Conservation (phyloP, 2,329 filamentous ascomycete species). For the Penicillium sp. region DNA sequence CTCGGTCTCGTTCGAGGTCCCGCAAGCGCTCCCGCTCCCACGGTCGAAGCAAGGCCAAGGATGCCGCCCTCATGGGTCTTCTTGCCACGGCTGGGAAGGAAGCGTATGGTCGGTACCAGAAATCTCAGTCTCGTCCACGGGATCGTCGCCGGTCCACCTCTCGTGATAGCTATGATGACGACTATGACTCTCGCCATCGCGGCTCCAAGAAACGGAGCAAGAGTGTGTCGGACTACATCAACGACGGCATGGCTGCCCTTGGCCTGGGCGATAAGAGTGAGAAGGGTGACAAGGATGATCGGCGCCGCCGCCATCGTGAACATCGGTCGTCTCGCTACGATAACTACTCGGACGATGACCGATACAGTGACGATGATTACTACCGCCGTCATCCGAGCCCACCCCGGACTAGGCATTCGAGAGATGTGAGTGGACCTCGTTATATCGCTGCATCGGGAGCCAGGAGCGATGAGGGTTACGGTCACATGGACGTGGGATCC, state of each 20-base stretch:
- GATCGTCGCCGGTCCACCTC: constrained; percentile 50
- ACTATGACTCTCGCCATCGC: constrained; percentile 44
- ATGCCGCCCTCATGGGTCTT: constrained; percentile 49
- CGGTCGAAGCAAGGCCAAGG: constrained; percentile 45
- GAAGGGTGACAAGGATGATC: constrained; percentile 35
- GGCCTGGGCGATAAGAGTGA: constrained; percentile 43
- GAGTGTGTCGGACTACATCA: constrained; percentile 52
- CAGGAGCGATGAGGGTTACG: constrained; percentile 23
- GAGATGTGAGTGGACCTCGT: constrained; percentile 51
- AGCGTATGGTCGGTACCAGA: constrained; percentile 50
- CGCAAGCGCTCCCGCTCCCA: constrained; percentile 57
- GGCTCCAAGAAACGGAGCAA: constrained; percentile 51
- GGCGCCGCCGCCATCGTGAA: constrained; percentile 35
- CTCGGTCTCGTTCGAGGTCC: constrained; percentile 73
- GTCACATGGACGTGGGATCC: constrained; percentile 11
- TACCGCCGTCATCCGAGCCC: constrained; percentile 35
- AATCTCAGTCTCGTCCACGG: constrained; percentile 40
- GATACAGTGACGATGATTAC: constrained; percentile 38
- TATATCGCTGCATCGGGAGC: constrained; percentile 32
- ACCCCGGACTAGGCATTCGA: constrained; percentile 40
- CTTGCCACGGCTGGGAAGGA: constrained; percentile 56
- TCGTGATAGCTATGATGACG: constrained; percentile 59
- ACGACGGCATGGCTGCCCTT: constrained; percentile 50
- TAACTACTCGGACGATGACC: constrained; percentile 49
- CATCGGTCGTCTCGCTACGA: constrained; percentile 38